Evolutionary conservation across 805 yeast species (phyloP).

Genomic region (Wickerhamiella dianesei): DNA sequence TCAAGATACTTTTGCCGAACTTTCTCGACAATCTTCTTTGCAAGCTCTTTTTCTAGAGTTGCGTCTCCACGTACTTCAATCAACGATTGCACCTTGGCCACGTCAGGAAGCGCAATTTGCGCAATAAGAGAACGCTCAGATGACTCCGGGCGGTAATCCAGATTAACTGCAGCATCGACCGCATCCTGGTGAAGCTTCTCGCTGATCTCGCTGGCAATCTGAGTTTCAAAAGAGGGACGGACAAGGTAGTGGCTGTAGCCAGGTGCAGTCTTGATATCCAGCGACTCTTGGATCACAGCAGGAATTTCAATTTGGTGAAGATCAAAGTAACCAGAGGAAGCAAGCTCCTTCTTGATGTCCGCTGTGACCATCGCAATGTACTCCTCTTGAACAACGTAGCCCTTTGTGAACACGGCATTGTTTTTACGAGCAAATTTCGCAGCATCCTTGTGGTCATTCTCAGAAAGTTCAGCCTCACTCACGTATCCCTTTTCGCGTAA

Average conservation of each 20-base stretch:
- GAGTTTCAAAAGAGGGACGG: constrained; percentile 3
- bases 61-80: background rate
- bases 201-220: constrained; percentile 1
- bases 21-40: background rate
- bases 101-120: background rate
- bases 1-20: constrained; percentile 3
- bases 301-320: constrained; percentile 9
- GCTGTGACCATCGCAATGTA: constrained; percentile 3
- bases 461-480: background rate
- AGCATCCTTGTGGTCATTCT: constrained; percentile 3
- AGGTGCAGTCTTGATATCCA: constrained; percentile 2
- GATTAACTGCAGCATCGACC: background rate
- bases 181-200: constrained; percentile 1
- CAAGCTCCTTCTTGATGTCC: constrained; percentile 3
- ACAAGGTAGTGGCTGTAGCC: constrained; percentile 2
- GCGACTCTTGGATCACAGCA: constrained; percentile 2
- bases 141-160: background rate
- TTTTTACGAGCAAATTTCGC: constrained; percentile 5
- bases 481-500: constrained; percentile 4
- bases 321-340: constrained; percentile 9
- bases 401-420: background rate
- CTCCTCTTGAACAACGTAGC: constrained; percentile 8
- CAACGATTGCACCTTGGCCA: background rate
- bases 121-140: background rate
- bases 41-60: background rate